Base-by-base conservation (phyloP, 176 grass and related monocot genomes). In the Cenchrus purpureus region DNA sequence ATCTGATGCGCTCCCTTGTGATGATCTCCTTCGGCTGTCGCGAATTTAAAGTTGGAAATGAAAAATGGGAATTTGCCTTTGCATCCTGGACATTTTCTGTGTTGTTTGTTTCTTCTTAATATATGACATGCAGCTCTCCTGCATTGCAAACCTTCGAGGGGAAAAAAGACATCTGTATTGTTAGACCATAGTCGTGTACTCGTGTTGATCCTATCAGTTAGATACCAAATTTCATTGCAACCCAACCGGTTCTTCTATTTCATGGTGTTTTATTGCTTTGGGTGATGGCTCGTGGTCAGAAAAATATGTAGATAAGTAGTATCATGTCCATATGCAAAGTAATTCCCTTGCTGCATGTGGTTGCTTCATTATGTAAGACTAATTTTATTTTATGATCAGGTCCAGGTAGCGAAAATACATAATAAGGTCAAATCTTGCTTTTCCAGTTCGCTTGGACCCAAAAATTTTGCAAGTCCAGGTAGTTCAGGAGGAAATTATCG, bases 191-290 rank as follows among this genome's bases (percentile, higher is more conserved):
- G 74, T 80, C 22, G 22, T 25, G 22, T 25, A 25, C 22, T 25
- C 22, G 22, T 63, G 29, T 88, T 55, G 44, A 31, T 77, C 65
- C 59, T 15, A 12, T 71, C 64, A 82, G 40, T 51, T 52, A 83
- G 2, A 59, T 81, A 32, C 5, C 13, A 44, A 54, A 9, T 55
- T 62, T 52, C 29, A 12, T 46, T 73, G 57, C 11, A 37, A 66
- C 61, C n/a, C 11, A n/a, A 40, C 34, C 17, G 12, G 46, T 64
- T 7, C 61, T 59, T 22, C 6, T 74, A 74, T 74, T 80, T 31
- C 48, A 53, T 53, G 62, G 34, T n/a, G 48, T 53, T 67, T 34
- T 53, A 40, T 67, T 19, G 25, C 46, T 73, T 34, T 51, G 17
- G 60, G 32, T 61, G 55, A 61, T 61, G n/a, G 55, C 20, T 29